Conservation (phyloP, 768 basidiomycete species). For the Tylopilus subfusipes region DNA sequence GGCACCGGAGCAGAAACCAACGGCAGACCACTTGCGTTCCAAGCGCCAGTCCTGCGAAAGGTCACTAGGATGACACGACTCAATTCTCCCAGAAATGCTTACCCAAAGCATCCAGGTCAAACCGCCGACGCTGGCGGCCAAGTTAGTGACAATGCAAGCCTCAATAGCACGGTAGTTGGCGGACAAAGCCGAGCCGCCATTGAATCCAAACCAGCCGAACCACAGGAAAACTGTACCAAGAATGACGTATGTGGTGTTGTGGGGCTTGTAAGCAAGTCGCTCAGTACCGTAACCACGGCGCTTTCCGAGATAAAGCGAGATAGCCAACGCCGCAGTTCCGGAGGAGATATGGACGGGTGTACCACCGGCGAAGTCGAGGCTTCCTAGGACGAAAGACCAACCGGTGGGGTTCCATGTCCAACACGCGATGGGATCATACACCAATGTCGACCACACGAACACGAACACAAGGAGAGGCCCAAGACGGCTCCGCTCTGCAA, state of each 20-base stretch:
- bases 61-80: not conserved
- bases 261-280: slow-evolving; percentile 87
- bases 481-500: slow-evolving; percentile 84
- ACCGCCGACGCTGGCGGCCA: slow-evolving; percentile 86
- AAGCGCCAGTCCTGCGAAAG: slow-evolving; percentile 75
- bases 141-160: slow-evolving; percentile 91
- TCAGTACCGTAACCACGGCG: slow-evolving; percentile 90
- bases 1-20: slow-evolving; percentile 95
- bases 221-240: slow-evolving; percentile 93
- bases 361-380: slow-evolving; percentile 91
- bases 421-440: slow-evolving; percentile 92
- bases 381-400: slow-evolving; percentile 75
- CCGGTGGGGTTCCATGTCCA: slow-evolving; percentile 92
- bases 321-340: slow-evolving; percentile 86
- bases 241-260: slow-evolving; percentile 89
- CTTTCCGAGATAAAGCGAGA: slow-evolving; percentile 88
- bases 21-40: slow-evolving; percentile 89
- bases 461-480: slow-evolving; percentile 87
- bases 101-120: slow-evolving; percentile 92
- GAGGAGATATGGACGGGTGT: slow-evolving; percentile 97
- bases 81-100: slow-evolving; percentile 12
- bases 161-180: slow-evolving; percentile 85
- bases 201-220: slow-evolving; percentile 97
- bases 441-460: slow-evolving; percentile 84
- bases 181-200: slow-evolving; percentile 86